Percentiles rank a stretch among this genome's conserved stretches.
phyloP scores from a whole-genome alignment of 345 rosid genomes.

The Pistacia atlantica region DNA sequence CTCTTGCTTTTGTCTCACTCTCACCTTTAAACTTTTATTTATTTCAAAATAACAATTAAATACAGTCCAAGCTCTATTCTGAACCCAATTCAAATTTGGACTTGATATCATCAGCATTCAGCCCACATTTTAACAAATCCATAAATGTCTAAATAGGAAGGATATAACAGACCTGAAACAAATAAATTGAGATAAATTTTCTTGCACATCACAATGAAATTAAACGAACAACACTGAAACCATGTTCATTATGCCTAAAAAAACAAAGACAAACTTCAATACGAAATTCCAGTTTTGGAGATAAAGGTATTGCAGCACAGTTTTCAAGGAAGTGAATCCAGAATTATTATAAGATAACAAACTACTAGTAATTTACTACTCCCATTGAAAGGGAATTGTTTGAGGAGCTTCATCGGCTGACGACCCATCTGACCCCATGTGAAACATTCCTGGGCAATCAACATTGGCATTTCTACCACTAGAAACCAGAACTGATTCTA shows the following conservation, averaged over 20 bases:
- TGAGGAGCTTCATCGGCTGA: constrained; percentile 42
- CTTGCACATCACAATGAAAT: neutral
- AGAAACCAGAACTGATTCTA: constrained; percentile 46
- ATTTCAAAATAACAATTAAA: no score
- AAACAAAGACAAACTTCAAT: neutral
- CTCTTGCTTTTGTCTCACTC: neutral
- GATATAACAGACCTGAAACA: neutral
- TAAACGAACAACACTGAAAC: neutral
- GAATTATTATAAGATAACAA: neutral
- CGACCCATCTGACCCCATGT: constrained; percentile 42
- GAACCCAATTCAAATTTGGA: constrained; percentile 4
- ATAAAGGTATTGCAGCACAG: neutral
- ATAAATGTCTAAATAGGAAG: neutral
- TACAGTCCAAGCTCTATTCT: neutral
- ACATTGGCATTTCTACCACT: constrained; percentile 26
- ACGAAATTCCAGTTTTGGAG: neutral
- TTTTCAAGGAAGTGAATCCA: constrained; percentile 15
- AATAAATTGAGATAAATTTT: neutral
- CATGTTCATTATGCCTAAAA: neutral
- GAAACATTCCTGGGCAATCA: constrained; percentile 44
- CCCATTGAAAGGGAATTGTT: constrained; percentile 73
- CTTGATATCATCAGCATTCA: neutral
- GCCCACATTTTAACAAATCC: neutral
- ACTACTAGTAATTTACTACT: constrained; percentile 23
- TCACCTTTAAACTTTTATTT: no score